Evolutionary conservation across 202 grass and related monocot genomes (phyloP), one percentile per base, ranked within the genome.

Genomic region (Zizania palustris): DNA sequence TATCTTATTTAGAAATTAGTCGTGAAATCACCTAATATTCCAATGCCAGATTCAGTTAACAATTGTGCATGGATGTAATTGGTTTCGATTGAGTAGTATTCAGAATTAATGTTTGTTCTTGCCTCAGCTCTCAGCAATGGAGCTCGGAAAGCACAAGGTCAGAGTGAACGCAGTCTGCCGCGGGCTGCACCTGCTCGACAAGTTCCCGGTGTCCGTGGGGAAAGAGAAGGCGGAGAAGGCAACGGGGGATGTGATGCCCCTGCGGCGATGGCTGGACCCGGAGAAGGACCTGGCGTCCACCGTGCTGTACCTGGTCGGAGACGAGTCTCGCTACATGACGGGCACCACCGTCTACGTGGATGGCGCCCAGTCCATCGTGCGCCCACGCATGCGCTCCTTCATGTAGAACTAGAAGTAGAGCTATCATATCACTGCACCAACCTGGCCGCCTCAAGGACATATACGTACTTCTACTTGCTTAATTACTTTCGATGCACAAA

Each of bases 71-170:
- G 28, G 28, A 0, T 28, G 28, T 28, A 28, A 28, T 28, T 28
- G 28, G 28, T 28, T 28, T 28, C 28, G 28, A 28, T 28, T 28
- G 28, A 39, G 9, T 3, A 19, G 4, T 12, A 20, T 36, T 10
- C 3, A 1, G 3, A 11, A 46, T 4, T 37, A 7, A n/a, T 13
- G 11, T 8, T 28, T 22, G 6, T 3, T 14, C 6, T 34, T 67
- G 0, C 56, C 82, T 15, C 69, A 97, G 93, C 11, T 93, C 3
- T 91, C 88, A 33, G 93, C 93, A 5, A 88, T 97, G 93, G 93
- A 97, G 81, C 80, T 97, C 7, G 93, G 93, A 12, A 97, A 97
- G 80, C 85, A 93, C 82, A 93, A 92, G 54, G 92, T 97, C n/a
- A 83, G 94, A 67, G 91, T 97, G 68, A 92, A 97, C 13, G 84